These are phyloP conservation scores for Scheffersomyces coipomensis DNA, from an alignment of 805 yeast genomes.

Conservation along the genomic window DNA sequence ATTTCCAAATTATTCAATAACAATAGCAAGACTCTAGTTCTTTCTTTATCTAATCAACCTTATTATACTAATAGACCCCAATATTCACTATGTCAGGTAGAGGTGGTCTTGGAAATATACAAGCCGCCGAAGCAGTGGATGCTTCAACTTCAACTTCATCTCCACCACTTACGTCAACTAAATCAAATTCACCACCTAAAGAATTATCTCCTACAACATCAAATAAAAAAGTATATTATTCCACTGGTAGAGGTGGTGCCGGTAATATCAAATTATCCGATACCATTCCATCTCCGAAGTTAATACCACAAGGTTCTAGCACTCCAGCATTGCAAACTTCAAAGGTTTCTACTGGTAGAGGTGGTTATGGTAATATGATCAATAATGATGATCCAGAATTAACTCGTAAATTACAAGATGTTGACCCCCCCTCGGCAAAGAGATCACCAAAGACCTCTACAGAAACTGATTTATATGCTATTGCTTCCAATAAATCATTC, in stretches of 20 bases:
- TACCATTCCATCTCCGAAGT: constrained; percentile 50
- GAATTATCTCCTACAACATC: constrained; percentile 2
- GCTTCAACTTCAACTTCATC: not conserved
- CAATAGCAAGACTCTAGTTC: no score
- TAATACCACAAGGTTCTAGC: constrained; percentile 57
- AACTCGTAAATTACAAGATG: constrained; percentile 67
- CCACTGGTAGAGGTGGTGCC: constrained; percentile 83
- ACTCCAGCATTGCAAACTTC: constrained; percentile 58
- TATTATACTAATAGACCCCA: not conserved
- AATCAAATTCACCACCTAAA: constrained; percentile 2
- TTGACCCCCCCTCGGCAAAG: constrained; percentile 32
- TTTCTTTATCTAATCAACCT: no score
- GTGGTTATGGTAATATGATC: constrained; percentile 77
- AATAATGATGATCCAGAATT: constrained; percentile 56
- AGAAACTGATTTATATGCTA: constrained; percentile 39
- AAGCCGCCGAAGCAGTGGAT: not conserved
- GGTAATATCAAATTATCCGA: constrained; percentile 57
- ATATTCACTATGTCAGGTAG: not conserved
- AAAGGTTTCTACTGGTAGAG: constrained; percentile 70
- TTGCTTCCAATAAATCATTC: constrained; percentile 44
- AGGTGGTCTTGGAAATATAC: not conserved
- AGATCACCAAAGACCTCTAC: constrained; percentile 12
- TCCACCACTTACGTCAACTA: not conserved
- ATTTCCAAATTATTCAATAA: no score
- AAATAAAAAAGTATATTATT: constrained; percentile 38